These are phyloP conservation scores for Aspergillus spinulosporus DNA, from an alignment of 2,329 filamentous ascomycete genomes.

Conservation along the genomic window DNA sequence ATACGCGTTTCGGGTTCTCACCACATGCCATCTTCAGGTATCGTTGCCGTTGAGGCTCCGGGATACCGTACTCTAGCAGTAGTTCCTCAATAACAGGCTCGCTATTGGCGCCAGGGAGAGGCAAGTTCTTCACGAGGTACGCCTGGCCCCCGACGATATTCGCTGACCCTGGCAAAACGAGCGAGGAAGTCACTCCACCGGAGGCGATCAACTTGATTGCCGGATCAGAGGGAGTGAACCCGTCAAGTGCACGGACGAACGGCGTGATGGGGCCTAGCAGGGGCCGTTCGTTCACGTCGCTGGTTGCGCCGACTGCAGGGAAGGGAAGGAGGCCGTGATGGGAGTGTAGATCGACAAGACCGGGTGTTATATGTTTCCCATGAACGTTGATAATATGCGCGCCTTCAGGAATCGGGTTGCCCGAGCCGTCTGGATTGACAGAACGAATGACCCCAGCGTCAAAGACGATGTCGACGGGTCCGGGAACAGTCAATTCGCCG, in stretches of 20 bases:
- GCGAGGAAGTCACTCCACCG: conserved; percentile 68
- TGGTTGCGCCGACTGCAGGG: conserved; percentile 56
- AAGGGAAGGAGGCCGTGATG: conserved; percentile 63
- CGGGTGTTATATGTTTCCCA: conserved; percentile 54
- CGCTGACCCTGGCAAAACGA: conserved; percentile 67
- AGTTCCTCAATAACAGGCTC: conserved; percentile 63
- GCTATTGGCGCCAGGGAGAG: conserved; percentile 50
- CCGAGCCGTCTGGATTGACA: not conserved
- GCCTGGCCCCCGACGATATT: conserved; percentile 74
- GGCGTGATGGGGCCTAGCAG: conserved; percentile 56
- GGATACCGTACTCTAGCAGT: conserved; percentile 62
- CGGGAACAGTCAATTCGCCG: not conserved
- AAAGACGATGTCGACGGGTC: not conserved
- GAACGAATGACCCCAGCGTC: not conserved
- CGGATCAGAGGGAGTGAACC: conserved; percentile 62
- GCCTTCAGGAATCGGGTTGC: not conserved
- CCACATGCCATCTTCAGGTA: conserved; percentile 79
- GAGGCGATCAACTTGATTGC: conserved; percentile 70
- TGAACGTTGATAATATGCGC: conserved; percentile 7
- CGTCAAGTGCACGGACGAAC: conserved; percentile 67
- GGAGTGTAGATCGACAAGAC: conserved; percentile 72
- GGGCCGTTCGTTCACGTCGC: conserved; percentile 65
- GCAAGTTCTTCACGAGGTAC: conserved; percentile 67
- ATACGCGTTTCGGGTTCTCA: conserved; percentile 65
- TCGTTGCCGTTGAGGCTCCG: conserved; percentile 59